A percentile compares a stretch with the other conserved stretches of the same genome.
phyloP scores from a whole-genome alignment of 345 rosid genomes.

The Cardamine resedifolia region DNA sequence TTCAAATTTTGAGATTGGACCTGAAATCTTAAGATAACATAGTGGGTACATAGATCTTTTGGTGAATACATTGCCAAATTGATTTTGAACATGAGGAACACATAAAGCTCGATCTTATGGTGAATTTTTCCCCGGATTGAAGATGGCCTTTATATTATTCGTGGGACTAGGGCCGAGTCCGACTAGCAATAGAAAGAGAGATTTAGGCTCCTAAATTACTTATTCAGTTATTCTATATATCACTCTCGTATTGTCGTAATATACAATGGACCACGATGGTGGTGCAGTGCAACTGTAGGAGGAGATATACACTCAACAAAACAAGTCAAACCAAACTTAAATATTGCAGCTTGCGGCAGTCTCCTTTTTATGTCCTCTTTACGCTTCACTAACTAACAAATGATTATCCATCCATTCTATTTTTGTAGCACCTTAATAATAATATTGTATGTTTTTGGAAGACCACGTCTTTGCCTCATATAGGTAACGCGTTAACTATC shows the following conservation, averaged over 20 bases:
- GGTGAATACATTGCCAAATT: too few relatives aligned
- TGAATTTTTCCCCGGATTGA: too few relatives aligned
- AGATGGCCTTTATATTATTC: too few relatives aligned
- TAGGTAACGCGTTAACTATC: conserved; percentile 10
- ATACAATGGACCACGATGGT: neutral
- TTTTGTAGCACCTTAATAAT: neutral
- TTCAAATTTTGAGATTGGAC: too few relatives aligned
- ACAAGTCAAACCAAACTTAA: conserved; percentile 10
- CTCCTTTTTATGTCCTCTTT: neutral
- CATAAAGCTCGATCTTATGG: too few relatives aligned
- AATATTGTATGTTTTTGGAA: neutral
- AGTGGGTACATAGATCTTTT: too few relatives aligned
- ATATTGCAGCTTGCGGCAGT: conserved; percentile 1
- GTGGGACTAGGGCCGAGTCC: too few relatives aligned
- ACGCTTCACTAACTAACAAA: neutral
- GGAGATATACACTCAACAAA: neutral
- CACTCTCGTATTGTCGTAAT: neutral
- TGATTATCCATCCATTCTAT: neutral
- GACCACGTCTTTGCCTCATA: conserved; percentile 22
- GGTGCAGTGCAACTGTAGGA: neutral
- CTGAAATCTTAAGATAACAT: too few relatives aligned
- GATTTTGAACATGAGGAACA: too few relatives aligned
- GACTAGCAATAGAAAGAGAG: too few relatives aligned
- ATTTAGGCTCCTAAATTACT: neutral
- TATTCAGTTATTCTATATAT: too few relatives aligned